phyloP scores from a whole-genome alignment of 768 basidiomycete genomes.

The Mrakia blollopis region DNA sequence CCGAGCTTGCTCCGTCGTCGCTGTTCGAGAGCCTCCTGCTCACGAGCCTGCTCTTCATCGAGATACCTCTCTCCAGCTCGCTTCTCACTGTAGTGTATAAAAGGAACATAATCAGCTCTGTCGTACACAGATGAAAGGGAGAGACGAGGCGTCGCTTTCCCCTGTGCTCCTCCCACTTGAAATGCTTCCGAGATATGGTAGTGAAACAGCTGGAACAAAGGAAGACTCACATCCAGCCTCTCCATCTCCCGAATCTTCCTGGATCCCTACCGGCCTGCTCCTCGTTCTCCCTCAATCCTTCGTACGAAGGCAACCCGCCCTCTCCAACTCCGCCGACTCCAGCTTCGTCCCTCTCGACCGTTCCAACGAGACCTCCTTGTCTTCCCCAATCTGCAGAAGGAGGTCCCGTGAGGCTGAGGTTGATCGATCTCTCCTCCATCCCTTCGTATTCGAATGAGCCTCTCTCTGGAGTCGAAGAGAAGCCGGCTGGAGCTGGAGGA shows the following conservation, averaged over 20 bases:
- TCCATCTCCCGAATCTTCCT: constrained; percentile 18
- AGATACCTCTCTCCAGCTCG: constrained; percentile 22
- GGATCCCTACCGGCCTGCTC: constrained; percentile 3
- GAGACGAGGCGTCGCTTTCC: not conserved
- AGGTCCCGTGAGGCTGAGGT: not conserved
- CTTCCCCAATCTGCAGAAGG: not conserved
- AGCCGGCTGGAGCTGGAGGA: not conserved
- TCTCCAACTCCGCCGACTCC: not conserved
- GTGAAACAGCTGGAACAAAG: too few species aligned
- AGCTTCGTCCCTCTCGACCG: not conserved
- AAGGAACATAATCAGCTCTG: not conserved
- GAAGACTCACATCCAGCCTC: constrained; percentile 20
- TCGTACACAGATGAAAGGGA: not conserved
- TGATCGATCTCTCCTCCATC: not conserved
- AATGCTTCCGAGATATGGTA: not conserved
- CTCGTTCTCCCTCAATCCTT: not conserved
- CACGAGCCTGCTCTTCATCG: constrained; percentile 17
- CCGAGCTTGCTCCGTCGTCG: constrained; percentile 13
- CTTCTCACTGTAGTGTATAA: constrained; percentile 9
- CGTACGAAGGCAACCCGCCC: constrained; percentile 14
- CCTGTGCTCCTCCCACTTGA: not conserved
- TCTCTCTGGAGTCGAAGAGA: not conserved
- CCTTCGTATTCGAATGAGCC: constrained; percentile 11
- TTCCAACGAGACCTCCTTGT: not conserved
- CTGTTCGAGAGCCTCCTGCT: not conserved